Base-by-base conservation (phyloP, 441 rosid genomes). In the Melastoma candidum region DNA sequence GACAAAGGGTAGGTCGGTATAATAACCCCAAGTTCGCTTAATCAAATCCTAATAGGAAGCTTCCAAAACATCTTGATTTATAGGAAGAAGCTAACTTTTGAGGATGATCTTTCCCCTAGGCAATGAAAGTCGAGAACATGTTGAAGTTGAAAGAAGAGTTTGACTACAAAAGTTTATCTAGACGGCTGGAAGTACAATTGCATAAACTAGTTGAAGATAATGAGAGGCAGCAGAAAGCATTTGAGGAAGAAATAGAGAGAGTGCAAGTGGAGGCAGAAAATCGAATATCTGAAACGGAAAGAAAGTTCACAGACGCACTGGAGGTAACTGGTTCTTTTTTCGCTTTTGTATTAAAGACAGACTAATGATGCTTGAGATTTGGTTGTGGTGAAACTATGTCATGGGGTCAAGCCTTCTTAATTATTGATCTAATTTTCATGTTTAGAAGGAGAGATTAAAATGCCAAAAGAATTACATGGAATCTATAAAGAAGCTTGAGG, bases 51-150 rank as follows among this genome's bases (percentile, higher is more conserved):
- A 12, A 52, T 17, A 36, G 32, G n/a, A 52, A 7, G 4, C 26
- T 39, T 52, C 4, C 22, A 17, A 17, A 17, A 17, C 22, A 17
- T 17, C 22, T 17, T 10, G 3, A 57, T 50, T 36, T 2, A 7
- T 58, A 47, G 54, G 47, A 61, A 46, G 29, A 59, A 48, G 58
- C 47, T 61, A 61, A 45, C 0, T 7, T 25, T 60, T 29, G 22
- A 17, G 22, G 22, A 17, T 17, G 22, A 17, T 44, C 25, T 53
- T 55, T 58, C 61, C 49, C 24, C 22, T 59, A 95, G 99, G 99
- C 99, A 53, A 95, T 95, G 99, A 95, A 77, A 79, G 99, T 95
- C 64, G 97, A 95, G 76, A 90, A 90, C 68, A 95, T 95, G 99
- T 69, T 95, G 81, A 95, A 90, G 81, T 55, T 95, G 41, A 95